Evolutionary conservation across 495 filamentous ascomycete genomes (phyloP).

Genomic region (Xylaria palmicola): DNA sequence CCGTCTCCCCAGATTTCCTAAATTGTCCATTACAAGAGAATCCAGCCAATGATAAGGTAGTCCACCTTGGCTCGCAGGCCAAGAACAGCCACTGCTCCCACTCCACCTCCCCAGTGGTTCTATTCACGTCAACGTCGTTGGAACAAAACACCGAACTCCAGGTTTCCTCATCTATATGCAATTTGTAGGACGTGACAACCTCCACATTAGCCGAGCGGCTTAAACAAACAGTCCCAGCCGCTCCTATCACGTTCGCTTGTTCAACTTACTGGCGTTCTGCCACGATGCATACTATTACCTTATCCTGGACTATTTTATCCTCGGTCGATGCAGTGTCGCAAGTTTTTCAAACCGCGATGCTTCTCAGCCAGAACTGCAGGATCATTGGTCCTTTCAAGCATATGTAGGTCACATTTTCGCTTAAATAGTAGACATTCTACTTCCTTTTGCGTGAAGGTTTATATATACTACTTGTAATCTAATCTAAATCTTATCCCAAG

Average conservation of each 20-base stretch:
- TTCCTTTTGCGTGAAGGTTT: background rate
- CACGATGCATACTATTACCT: background rate
- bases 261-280: background rate
- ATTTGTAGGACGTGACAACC: conserved; percentile 1
- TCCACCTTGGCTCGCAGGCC: conserved; percentile 4
- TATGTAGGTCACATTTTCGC: background rate
- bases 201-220: conserved; percentile 14
- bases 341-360: conserved; percentile 7
- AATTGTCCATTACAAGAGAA: background rate
- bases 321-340: background rate
- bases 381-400: too few species aligned
- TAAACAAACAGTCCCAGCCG: background rate
- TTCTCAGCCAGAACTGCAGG: too few species aligned
- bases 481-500: background rate
- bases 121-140: background rate
- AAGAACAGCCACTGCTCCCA: background rate
- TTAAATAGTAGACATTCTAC: background rate
- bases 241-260: background rate
- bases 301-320: background rate
- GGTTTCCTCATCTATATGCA: background rate
- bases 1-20: conserved; percentile 16
- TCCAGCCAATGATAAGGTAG: conserved; percentile 4
- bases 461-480: background rate
- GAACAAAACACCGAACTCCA: too few species aligned
- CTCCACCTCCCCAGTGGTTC: background rate